Evolutionary conservation across 805 yeast genomes (phyloP).

Genomic region (Suhomyces sp.): DNA sequence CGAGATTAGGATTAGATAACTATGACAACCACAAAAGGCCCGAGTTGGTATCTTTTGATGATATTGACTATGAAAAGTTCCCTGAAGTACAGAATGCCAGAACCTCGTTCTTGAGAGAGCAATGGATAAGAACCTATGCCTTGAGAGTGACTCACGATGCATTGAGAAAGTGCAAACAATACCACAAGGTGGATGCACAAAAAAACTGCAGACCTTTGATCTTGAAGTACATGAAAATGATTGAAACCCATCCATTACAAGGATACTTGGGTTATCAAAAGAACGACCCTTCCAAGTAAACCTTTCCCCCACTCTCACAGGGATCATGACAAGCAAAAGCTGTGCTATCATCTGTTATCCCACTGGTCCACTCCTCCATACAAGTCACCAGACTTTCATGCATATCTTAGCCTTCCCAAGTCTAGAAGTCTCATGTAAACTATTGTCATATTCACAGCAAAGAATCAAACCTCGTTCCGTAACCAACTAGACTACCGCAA

Average conservation of each 20-base stretch:
- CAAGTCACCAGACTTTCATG: slow-evolving; percentile 4
- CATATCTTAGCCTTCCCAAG: slow-evolving; percentile 1
- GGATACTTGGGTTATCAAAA: slow-evolving; percentile 86
- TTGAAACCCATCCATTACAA: slow-evolving; percentile 63
- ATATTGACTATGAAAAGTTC: slow-evolving; percentile 70
- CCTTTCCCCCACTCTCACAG: no score
- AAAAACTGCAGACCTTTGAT: slow-evolving; percentile 82
- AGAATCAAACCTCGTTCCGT: no score
- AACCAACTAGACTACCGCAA: no score
- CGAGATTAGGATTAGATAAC: slow-evolving; percentile 26
- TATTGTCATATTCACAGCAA: slow-evolving; percentile 4
- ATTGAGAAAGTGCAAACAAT: slow-evolving; percentile 72
- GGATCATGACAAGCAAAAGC: no score
- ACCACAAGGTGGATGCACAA: slow-evolving; percentile 46
- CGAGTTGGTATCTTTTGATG: slow-evolving; percentile 79
- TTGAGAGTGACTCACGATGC: slow-evolving; percentile 71
- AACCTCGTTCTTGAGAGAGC: slow-evolving; percentile 74
- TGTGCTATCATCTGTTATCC: no score
- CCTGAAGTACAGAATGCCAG: slow-evolving; percentile 69
- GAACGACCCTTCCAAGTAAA: slow-evolving; percentile 76
- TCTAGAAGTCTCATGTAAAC: slow-evolving; percentile 4
- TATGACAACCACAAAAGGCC: slow-evolving; percentile 52
- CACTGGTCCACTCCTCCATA: no score
- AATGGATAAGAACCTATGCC: slow-evolving; percentile 69
- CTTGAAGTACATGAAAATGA: slow-evolving; percentile 72